Percentiles rank a stretch among this genome's conserved stretches.
phyloP scores from a whole-genome alignment of 2,329 filamentous ascomycete species.

The Colletotrichum sp. region DNA sequence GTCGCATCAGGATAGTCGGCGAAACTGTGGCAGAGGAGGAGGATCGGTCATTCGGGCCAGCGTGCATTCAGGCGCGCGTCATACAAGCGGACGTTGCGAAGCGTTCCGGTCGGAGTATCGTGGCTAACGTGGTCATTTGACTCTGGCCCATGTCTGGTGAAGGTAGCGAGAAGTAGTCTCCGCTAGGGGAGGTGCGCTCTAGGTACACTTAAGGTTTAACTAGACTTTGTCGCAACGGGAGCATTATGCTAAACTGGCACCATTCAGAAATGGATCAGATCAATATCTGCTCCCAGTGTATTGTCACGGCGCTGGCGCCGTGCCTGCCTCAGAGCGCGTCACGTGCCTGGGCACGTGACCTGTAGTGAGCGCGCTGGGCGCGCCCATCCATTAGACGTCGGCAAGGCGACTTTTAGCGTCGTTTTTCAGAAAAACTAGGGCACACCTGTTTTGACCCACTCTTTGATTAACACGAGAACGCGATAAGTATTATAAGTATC shows the following conservation, averaged over 20 bases:
- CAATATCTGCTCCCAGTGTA: background rate
- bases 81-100: background rate
- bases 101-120: background rate
- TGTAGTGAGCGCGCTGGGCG: too few relatives aligned
- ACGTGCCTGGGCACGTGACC: accelerated
- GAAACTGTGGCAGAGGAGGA: background rate
- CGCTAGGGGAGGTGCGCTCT: background rate
- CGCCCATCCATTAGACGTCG: too few relatives aligned
- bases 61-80: background rate
- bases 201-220: background rate
- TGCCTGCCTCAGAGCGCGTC: too few relatives aligned
- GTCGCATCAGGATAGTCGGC: background rate
- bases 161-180: background rate
- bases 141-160: too few relatives aligned
- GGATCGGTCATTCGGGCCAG: background rate
- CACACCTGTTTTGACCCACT: too few relatives aligned
- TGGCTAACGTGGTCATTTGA: background rate
- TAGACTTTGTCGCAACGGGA: background rate
- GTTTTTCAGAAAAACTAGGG: too few relatives aligned
- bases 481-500: too few relatives aligned
- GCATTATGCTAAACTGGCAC: background rate
- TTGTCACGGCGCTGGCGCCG: too few relatives aligned
- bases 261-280: background rate
- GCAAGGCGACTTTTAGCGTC: too few relatives aligned
- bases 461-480: too few relatives aligned